Evolutionary conservation across 176 grass and related monocot genomes (phyloP).

Genomic region (Pontederia paniculata): DNA sequence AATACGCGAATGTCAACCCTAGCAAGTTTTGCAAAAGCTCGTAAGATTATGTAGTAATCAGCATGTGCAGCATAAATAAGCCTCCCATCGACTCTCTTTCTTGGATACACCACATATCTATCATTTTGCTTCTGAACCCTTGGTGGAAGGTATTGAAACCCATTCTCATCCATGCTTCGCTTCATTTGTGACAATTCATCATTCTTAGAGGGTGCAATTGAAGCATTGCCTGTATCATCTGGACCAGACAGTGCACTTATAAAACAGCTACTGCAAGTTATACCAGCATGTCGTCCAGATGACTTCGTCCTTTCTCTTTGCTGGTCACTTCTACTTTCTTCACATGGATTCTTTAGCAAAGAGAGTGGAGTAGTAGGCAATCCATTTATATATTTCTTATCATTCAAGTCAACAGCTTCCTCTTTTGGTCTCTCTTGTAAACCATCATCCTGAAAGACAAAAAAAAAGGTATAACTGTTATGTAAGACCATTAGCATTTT

Average conservation of each 20-base stretch:
- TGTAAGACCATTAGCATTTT: too few relatives aligned
- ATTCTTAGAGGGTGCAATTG: constrained; percentile 16
- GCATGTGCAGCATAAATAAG: constrained; percentile 55
- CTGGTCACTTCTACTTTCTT: neutral
- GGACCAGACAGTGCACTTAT: constrained; percentile 19
- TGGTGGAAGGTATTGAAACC: constrained; percentile 53
- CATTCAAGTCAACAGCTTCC: constrained; percentile 11
- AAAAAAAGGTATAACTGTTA: neutral
- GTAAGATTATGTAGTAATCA: constrained; percentile 85
- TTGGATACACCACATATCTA: constrained; percentile 71
- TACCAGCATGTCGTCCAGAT: neutral
- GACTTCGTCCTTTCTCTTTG: neutral
- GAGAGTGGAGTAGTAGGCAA: neutral
- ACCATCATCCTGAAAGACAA: constrained; percentile 46
- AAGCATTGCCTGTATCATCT: neutral
- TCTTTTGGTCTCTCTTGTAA: constrained; percentile 16
- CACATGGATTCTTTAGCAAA: constrained; percentile 3
- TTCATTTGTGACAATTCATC: constrained; percentile 41
- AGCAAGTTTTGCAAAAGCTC: constrained; percentile 59
- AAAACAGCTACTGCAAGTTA: constrained; percentile 9
- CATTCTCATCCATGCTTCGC: constrained; percentile 63
- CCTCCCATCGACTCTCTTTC: constrained; percentile 27
- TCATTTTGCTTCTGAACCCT: constrained; percentile 26
- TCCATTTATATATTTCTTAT: constrained; percentile 27
- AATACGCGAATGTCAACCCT: constrained; percentile 56